Evolutionary conservation across 176 grass and related monocot species (phyloP).

Genomic region (Dendrocalamus sinicus): DNA sequence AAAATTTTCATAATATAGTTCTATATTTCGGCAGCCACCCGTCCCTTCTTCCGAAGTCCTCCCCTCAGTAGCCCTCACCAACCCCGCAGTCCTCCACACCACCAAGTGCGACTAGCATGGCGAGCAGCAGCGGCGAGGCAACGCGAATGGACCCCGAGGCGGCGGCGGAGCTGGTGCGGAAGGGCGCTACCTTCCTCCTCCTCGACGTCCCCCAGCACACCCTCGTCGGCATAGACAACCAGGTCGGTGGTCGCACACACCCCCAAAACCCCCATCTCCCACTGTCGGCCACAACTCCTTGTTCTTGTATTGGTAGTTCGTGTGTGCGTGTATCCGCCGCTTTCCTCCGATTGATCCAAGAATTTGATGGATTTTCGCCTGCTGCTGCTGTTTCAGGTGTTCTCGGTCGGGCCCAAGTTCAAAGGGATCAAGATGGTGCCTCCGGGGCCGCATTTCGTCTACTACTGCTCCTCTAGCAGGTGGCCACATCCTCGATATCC

Average conservation of each 20-base stretch:
- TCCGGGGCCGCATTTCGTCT: constrained; percentile 72
- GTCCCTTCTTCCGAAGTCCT: too few species aligned
- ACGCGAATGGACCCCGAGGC: constrained; percentile 60
- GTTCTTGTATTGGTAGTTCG: neutral
- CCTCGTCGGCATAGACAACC: constrained; percentile 78
- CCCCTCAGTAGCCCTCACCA: too few species aligned
- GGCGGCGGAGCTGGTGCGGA: constrained; percentile 72
- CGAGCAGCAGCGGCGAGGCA: constrained; percentile 26
- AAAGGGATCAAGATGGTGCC: constrained; percentile 94
- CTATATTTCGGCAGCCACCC: too few species aligned
- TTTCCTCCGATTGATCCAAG: neutral
- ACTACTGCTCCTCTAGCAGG: constrained; percentile 86
- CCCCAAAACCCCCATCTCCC: neutral
- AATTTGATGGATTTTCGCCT: neutral
- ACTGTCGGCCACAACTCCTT: neutral
- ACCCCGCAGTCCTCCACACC: neutral
- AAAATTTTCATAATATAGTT: too few species aligned
- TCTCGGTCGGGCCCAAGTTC: constrained; percentile 75
- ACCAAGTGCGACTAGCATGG: constrained; percentile 23
- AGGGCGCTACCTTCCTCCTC: constrained; percentile 74
- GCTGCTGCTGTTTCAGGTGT: constrained; percentile 54
- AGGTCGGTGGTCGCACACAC: constrained; percentile 40
- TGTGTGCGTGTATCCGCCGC: neutral
- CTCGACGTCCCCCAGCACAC: constrained; percentile 83
- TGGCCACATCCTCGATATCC: neutral